Percentiles rank a stretch among this genome's conserved stretches.
Evolutionary conservation across 2,329 filamentous ascomycete species (phyloP).

Genomic region (Talaromyces sp.): DNA sequence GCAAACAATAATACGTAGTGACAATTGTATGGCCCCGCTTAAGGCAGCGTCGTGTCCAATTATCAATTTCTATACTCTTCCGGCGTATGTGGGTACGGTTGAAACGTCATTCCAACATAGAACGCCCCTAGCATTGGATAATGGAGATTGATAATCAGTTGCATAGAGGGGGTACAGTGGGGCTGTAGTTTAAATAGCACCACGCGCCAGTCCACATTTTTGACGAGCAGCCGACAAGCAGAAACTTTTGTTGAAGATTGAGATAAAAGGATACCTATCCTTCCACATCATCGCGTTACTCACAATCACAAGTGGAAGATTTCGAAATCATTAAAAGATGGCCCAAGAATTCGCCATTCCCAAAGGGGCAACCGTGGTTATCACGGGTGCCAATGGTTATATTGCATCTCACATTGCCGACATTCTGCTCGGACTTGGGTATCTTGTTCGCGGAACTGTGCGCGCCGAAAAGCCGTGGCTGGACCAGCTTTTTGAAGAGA

Average conservation of each 20-base stretch:
- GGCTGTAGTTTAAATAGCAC: no score
- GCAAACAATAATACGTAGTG: no score
- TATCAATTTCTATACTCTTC: no score
- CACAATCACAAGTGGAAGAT: not conserved
- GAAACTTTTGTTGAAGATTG: not conserved
- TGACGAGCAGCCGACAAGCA: no score
- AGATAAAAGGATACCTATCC: not conserved
- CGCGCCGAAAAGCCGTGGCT: conserved; percentile 27
- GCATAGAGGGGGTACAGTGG: not conserved
- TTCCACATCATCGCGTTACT: not conserved
- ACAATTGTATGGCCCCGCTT: no score
- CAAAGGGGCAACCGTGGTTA: conserved; percentile 27
- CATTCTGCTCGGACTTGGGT: conserved; percentile 35
- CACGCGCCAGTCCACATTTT: no score
- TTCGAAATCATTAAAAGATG: not conserved
- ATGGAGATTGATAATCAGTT: not conserved
- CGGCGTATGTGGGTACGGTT: not conserved
- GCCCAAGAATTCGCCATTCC: conserved; percentile 15
- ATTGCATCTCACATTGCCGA: conserved; percentile 35
- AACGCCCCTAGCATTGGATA: not conserved
- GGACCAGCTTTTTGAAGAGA: conserved; percentile 20
- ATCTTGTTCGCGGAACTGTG: conserved; percentile 41
- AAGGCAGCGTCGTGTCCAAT: no score
- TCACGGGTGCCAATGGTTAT: conserved; percentile 40
- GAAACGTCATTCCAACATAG: not conserved